Percentiles rank a stretch among this genome's conserved stretches.
Evolutionary conservation across 768 basidiomycete genomes (phyloP).

Genomic region (Coprinopsis cinerea): DNA sequence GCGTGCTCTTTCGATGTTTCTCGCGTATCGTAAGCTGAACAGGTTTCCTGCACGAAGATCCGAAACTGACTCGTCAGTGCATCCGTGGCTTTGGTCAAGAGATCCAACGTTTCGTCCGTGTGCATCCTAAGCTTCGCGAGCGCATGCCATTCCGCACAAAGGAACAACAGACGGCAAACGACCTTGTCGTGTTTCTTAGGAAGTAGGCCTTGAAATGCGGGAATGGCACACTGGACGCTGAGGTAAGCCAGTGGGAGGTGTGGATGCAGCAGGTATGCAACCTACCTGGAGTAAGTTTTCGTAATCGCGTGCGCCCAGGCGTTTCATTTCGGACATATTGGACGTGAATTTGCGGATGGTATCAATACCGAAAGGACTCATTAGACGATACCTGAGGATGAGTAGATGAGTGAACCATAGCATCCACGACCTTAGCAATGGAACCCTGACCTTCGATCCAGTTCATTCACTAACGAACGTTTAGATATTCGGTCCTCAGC

Average conservation of each 20-base stretch:
- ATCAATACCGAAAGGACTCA: constrained; percentile 24
- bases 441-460: constrained; percentile 16
- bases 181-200: constrained; percentile 16
- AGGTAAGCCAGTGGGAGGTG: background rate
- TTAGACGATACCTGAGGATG: constrained; percentile 14
- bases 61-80: constrained; percentile 19
- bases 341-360: constrained; percentile 30
- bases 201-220: constrained; percentile 31
- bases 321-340: constrained; percentile 30
- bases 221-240: constrained; percentile 26
- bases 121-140: constrained; percentile 28
- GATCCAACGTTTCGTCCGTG: constrained; percentile 16
- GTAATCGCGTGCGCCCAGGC: constrained; percentile 32
- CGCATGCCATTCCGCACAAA: constrained; percentile 28
- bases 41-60: constrained; percentile 18
- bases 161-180: constrained; percentile 22
- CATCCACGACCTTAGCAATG: background rate
- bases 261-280: background rate
- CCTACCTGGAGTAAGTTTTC: constrained; percentile 38
- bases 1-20: constrained; percentile 26
- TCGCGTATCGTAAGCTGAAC: constrained; percentile 17
- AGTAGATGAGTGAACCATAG: background rate
- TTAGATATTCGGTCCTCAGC: constrained; percentile 15
- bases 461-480: constrained; percentile 13
- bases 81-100: constrained; percentile 14